Evolutionary conservation across 2,329 filamentous ascomycete genomes (phyloP), one percentile per base, ranked within the genome.

Genomic region (Aspergillus sp.): DNA sequence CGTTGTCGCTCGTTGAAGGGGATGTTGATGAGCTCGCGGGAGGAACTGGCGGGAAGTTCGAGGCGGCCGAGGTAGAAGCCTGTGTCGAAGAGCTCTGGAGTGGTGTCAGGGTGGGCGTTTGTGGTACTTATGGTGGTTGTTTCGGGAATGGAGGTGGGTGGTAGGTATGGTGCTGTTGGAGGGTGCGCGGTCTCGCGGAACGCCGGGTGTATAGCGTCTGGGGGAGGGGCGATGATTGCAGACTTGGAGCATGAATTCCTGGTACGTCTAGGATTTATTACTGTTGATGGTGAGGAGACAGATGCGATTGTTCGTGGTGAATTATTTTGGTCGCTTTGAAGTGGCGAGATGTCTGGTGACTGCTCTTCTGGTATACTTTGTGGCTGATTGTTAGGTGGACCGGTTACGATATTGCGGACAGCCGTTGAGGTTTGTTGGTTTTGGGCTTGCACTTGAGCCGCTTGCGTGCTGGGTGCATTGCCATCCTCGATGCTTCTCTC

Each of bases 11-110:
- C 57, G 4, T 53, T 34, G 0, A 53, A 42, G 0, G 68, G 64
- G 2, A 66, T 20, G 20, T 72, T 73, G 44, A 73, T 71, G 2
- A 71, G 57, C 50, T 71, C 70, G 20, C 68, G 63, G n/a, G 60
- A 58, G 2, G 64, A 56, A 17, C 61, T 24, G 0, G 61, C 57
- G 1, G 70, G 53, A 34, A 73, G 58, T 53, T 73, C 70, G 5
- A 62, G 64, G 17, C 67, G 63, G 34, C 55, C 57, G 1, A 63
- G 66, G 55, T 64, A 62, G 60, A 71, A 66, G 3, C 64, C 65
- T 18, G 69, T 71, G 45, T 70, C 69, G 39, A 61, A 61, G 32
- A 72, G 66, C 26, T 73, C 70, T 7, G 62, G 58, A 11, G 66
- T 61, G 2, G 38, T 42, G 4, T 47, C 15, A 38, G 17, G 45